Evolutionary conservation across 495 filamentous ascomycete genomes (phyloP), one percentile per base, ranked within the genome.

Genomic region (Penicillium cinerascens): DNA sequence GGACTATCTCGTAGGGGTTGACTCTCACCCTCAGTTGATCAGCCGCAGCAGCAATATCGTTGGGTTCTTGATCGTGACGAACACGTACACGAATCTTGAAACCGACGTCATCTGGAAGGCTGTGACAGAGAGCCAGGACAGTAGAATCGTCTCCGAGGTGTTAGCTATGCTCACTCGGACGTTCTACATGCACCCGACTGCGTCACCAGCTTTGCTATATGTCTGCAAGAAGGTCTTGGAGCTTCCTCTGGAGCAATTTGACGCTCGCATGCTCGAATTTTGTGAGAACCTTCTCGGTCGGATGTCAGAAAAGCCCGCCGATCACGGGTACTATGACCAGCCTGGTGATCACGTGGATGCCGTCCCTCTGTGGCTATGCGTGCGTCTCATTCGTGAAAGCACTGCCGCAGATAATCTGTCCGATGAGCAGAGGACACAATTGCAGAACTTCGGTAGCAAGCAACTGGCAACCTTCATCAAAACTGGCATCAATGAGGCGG

Each of bases 1-100:
- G 39, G 83, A 89, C 42, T 95, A 97, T 66, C 80, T 98, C 23
- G 83, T 97, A 48, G 89, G 93, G 2, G 84, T 92, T 39, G 91
- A 90, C 49, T 96, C 93, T 16, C 93, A 97, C 61, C 88, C 89
- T 6, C 89, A 96, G 59, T 81, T 98, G 51, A 95, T 95, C 41
- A 77, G 73, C 38, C 82, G 89, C 54, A 87, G 88, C 61, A 78
- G 78, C 51, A 96, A 97, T 49, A 87, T 97, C 47, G 75, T 96
- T 37, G 87, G 87, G 0, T 97, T 96, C 53, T 77, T 97, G 42
- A 79, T 90, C n/a, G 88, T 93, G 36, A 95, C 89, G 0, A 68
- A 74, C 27, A 85, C 80, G 4, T 96, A 93, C 63, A 82, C 81
- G 7, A 59, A 81, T n/a, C 59, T 71, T 13, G 86, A 92, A 55